Conservation (phyloP, 192 early-diverging fungal genomes). For the Chytriomyces sp. region DNA sequence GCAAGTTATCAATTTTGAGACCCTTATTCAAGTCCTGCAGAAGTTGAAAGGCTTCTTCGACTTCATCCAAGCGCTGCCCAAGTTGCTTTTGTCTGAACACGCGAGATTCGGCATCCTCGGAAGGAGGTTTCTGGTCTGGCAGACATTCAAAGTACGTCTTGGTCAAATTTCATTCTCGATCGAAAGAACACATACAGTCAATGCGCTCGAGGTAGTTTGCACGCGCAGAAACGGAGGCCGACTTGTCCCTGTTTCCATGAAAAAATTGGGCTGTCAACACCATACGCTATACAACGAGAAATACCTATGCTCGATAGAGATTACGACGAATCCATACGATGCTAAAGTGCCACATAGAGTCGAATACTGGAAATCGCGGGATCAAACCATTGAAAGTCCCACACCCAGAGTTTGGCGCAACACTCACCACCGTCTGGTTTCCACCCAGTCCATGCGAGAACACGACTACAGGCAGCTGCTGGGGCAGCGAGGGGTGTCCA, state of each 20-base stretch:
- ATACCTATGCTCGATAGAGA: conserved; percentile 22
- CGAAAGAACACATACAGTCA: background rate
- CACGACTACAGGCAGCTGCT: conserved; percentile 30
- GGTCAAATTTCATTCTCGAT: background rate
- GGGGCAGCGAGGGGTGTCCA: background rate
- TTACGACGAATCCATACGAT: conserved; percentile 15
- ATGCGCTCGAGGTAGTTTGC: conserved; percentile 18
- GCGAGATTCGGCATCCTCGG: background rate
- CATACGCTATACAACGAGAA: background rate
- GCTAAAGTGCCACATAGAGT: conserved; percentile 10
- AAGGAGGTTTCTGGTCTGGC: background rate
- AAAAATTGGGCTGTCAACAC: background rate
- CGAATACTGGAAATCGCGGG: too few species aligned
- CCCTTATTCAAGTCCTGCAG: conserved; percentile 13
- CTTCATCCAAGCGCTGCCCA: conserved; percentile 18
- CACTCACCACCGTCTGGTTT: conserved; percentile 48
- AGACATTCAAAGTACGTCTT: background rate
- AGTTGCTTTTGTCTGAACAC: conserved; percentile 10
- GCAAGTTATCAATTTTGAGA: background rate
- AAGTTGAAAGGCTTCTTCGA: conserved; percentile 11
- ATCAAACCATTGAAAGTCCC: too few species aligned
- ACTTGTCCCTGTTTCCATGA: conserved; percentile 9
- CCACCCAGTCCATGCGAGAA: conserved; percentile 55
- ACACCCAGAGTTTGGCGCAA: too few species aligned
- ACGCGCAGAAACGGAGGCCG: conserved; percentile 11